These are phyloP conservation scores for Fusarium guadeloupense DNA, from an alignment of 2,329 filamentous ascomycete species.

Conservation along the genomic window DNA sequence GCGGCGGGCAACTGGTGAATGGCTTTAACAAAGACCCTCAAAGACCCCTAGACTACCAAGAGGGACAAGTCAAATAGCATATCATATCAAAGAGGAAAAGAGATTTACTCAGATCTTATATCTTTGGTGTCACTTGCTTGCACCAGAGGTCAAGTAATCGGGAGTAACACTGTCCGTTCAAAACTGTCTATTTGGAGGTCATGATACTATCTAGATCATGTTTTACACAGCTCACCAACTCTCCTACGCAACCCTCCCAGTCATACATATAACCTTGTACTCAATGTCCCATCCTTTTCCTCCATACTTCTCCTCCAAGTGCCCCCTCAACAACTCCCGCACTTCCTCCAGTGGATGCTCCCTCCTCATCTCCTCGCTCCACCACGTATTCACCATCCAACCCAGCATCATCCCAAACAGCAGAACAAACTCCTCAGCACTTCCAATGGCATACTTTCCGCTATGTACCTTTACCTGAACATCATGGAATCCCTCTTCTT, in stretches of 20 bases:
- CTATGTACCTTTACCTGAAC: slow-evolving; percentile 48
- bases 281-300: slow-evolving; percentile 42
- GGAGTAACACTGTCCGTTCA: too few species aligned
- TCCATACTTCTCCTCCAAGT: slow-evolving; percentile 53
- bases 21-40: neutral
- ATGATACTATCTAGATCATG: neutral
- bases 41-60: neutral
- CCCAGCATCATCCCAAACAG: slow-evolving; percentile 52
- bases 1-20: neutral
- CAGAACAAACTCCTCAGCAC: slow-evolving; percentile 49
- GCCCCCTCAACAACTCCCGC: slow-evolving; percentile 46
- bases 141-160: too few species aligned
- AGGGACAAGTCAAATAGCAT: neutral
- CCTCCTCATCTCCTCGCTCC: slow-evolving; percentile 51
- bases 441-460: slow-evolving; percentile 42
- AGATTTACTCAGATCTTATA: neutral
- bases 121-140: too few species aligned
- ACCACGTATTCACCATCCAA: slow-evolving; percentile 50
- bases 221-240: neutral
- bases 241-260: slow-evolving; percentile 35
- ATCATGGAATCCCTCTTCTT: slow-evolving; percentile 49
- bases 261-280: slow-evolving; percentile 40
- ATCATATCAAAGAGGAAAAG: neutral
- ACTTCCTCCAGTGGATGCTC: slow-evolving; percentile 52
- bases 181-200: too few species aligned